Percentiles rank a stretch among this genome's conserved stretches.
phyloP scores from a whole-genome alignment of 139 green algal genomes.

The Chlamydomonas sp. region DNA sequence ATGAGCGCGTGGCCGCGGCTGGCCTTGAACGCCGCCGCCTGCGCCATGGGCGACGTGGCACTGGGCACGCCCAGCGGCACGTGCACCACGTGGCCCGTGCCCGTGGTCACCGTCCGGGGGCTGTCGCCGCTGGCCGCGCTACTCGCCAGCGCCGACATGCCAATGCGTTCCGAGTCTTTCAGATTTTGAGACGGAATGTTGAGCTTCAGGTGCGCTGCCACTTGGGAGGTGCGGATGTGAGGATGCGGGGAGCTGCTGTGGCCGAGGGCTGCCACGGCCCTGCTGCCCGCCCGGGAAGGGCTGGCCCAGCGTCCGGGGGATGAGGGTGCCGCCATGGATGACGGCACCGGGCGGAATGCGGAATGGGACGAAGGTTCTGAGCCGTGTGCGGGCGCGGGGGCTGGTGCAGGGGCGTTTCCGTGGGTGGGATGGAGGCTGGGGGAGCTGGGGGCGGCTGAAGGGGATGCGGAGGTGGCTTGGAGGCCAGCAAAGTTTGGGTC shows the following conservation, averaged over 20 bases:
- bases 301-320: too few relatives aligned
- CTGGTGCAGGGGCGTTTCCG: too few relatives aligned
- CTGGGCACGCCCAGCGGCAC: conserved; percentile 20
- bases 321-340: too few relatives aligned
- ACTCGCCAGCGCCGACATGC: too few relatives aligned
- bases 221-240: neutral
- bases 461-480: neutral
- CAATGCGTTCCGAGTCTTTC: neutral
- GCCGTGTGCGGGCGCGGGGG: too few relatives aligned
- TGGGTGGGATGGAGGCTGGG: too few relatives aligned
- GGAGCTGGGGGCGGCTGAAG: neutral
- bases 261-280: neutral
- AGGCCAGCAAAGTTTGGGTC: neutral
- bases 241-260: neutral
- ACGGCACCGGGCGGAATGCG: too few relatives aligned
- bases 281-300: too few relatives aligned
- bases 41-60: neutral
- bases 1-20: conserved; percentile 15
- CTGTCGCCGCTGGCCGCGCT: neutral
- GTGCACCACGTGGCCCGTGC: neutral
- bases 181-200: conserved; percentile 11
- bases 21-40: conserved; percentile 14
- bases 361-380: too few relatives aligned
- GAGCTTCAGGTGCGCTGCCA: conserved; percentile 10
- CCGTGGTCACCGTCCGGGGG: neutral